A percentile compares a stretch with the other conserved stretches of the same genome.
These are phyloP conservation scores for Excoecaria agallocha DNA, from an alignment of 345 rosid species.

Conservation along the genomic window DNA sequence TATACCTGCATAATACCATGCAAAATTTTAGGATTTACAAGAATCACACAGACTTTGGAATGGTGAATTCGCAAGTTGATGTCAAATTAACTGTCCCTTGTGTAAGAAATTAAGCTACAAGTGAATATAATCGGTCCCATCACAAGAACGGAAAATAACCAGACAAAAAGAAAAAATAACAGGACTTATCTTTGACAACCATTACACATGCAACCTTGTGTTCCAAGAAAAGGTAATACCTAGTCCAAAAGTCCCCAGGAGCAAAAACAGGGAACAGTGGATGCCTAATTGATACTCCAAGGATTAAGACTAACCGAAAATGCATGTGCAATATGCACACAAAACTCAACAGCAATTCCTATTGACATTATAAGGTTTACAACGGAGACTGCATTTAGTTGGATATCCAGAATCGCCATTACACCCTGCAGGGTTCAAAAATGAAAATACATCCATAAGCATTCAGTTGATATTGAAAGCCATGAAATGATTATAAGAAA, in stretches of 20 bases:
- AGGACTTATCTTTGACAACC: neutral
- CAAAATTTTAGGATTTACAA: neutral
- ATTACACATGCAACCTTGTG: neutral
- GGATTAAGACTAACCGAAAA: constrained; percentile 60
- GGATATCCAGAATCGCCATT: constrained; percentile 83
- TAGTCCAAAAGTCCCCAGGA: neutral
- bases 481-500: neutral
- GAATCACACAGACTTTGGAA: neutral
- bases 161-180: neutral
- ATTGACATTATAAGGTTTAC: constrained; percentile 95
- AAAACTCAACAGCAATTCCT: constrained; percentile 94
- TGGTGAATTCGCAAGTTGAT: neutral
- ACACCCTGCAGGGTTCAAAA: constrained; percentile 61
- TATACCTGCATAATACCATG: constrained; percentile 3
- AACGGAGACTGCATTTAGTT: constrained; percentile 89
- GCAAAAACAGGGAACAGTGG: neutral
- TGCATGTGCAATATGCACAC: constrained; percentile 90
- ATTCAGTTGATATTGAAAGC: neutral
- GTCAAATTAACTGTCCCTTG: neutral
- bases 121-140: neutral
- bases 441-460: neutral
- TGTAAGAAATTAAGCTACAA: neutral
- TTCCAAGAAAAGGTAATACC: neutral
- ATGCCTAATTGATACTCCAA: neutral
- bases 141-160: no score